Percentiles rank a stretch among this genome's conserved stretches.
phyloP scores from a whole-genome alignment of 352 stramenopile genomes.

The Globisporangium radiosum region DNA sequence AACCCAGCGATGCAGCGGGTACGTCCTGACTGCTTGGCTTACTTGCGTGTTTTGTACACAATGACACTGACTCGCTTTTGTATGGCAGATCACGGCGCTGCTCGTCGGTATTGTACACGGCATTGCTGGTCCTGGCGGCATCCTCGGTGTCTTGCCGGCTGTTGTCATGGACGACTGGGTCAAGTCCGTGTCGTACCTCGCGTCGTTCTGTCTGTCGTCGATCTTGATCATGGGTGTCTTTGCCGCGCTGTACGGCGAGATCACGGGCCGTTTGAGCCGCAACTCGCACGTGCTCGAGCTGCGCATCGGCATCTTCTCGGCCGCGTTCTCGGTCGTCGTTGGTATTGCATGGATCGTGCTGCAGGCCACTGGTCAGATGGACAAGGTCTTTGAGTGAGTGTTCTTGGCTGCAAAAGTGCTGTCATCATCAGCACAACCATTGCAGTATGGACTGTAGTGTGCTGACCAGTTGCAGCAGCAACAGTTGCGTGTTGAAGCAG shows the following conservation, averaged over 20 bases:
- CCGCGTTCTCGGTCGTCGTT: constrained; percentile 65
- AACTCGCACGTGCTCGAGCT: constrained; percentile 55
- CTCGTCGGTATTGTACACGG: constrained; percentile 81
- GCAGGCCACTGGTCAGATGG: constrained; percentile 58
- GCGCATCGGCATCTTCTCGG: constrained; percentile 64
- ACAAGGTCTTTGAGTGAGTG: constrained; percentile 58
- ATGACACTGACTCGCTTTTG: not conserved
- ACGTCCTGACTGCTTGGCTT: not conserved
- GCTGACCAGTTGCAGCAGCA: too few relatives aligned
- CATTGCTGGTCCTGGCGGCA: constrained; percentile 51
- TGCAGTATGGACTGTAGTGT: too few relatives aligned
- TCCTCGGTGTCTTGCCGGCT: constrained; percentile 81
- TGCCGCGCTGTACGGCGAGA: constrained; percentile 76
- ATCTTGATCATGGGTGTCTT: constrained; percentile 90
- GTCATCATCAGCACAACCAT: too few relatives aligned
- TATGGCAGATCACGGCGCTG: constrained; percentile 57
- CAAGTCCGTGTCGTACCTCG: constrained; percentile 78
- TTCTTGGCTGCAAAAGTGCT: too few relatives aligned
- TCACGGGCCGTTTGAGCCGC: constrained; percentile 46
- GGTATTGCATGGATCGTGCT: constrained; percentile 75
- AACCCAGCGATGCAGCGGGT: constrained; percentile 48
- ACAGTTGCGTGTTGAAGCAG: too few relatives aligned
- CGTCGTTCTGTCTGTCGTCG: constrained; percentile 83
- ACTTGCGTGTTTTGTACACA: too few relatives aligned
- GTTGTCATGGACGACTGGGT: constrained; percentile 61